Evolutionary conservation across 2,329 filamentous ascomycete species (phyloP).

Genomic region (Pseudogymnoascus verrucosus): DNA sequence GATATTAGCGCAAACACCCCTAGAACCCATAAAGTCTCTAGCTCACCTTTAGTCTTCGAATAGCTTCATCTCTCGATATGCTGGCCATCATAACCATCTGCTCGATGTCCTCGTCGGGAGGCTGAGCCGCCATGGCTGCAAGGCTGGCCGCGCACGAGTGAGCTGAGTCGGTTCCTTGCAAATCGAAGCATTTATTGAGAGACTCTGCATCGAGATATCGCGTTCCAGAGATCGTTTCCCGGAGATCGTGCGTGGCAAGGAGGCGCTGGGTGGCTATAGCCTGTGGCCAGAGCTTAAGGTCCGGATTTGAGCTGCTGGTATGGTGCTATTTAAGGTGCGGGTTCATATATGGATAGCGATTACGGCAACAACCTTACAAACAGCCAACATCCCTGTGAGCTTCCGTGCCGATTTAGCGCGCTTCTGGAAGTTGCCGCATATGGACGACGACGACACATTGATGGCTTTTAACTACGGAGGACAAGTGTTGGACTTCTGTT

Average conservation of each 20-base stretch:
- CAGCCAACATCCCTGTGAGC: conserved; percentile 1
- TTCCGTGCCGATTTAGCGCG: conserved; percentile 2
- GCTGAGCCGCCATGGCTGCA: conserved; percentile 5
- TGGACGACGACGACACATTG: background rate
- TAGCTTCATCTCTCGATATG: conserved; percentile 6
- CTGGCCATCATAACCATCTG: background rate
- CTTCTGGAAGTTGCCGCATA: conserved; percentile 8
- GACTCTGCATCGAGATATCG: background rate
- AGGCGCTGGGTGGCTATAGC: background rate
- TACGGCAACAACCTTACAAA: conserved; percentile 7
- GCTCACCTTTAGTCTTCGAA: conserved; percentile 5
- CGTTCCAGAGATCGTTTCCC: background rate
- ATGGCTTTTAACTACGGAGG: background rate
- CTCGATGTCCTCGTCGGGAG: background rate
- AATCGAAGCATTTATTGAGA: conserved; percentile 7
- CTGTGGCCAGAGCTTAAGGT: background rate
- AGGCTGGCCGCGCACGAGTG: background rate
- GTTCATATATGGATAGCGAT: conserved; percentile 4
- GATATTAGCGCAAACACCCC: background rate
- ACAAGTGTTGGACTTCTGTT: background rate
- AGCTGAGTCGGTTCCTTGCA: conserved; percentile 3
- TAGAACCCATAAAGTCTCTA: background rate
- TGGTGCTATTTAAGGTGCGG: conserved; percentile 1
- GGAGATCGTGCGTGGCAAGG: background rate
- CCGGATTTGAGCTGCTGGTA: background rate